Base-by-base conservation (phyloP, 2,329 filamentous ascomycete species). In the Aspergillus spinulosporus region DNA sequence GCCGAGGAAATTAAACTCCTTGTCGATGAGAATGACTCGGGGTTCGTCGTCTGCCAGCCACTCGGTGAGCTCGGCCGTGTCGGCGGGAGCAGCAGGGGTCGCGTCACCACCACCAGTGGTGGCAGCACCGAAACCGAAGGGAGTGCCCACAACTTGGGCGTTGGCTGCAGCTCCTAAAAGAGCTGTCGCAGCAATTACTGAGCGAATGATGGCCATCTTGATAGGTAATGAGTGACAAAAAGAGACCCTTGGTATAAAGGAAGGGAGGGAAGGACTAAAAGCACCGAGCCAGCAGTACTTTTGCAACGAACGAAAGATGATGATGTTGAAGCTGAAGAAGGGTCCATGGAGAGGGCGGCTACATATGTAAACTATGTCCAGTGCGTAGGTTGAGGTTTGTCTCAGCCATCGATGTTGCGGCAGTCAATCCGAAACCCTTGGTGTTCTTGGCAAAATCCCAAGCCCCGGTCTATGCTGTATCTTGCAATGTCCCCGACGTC, bases 41-140 rank as follows among this genome's bases (percentile, higher is more conserved):
- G 83, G 67, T n/a, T 73, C 71, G 55, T 72, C 72, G 68, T 85
- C 82, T 3, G 75, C 73, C 11, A 87, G 78, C 74, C 84, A 87
- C 42, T 72, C 75, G 63, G 80, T 79, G 32, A 87, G 79, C 76
- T 88, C 74, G 9, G 71, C 73, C 42, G 72, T 82, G 50, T 76
- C 80, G 5, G 71, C 74, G 5, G 83, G 84, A 56, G 82, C 79
- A 5, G 80, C 81, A 40, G 81, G 69, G 3, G 74, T 70, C 9
- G 80, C 82, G 57, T 64, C 74, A 53, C 83, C 83, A 63, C 84
- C 84, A 46, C 84, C 84, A 7, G 84, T 87, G 26, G 83, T 80
- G 48, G 81, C 81, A 52, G 69, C 67, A 8, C 76, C 78, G 58
- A 80, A 80, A 36, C 78, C 78, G 51, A 76, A 72, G 6, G 77